These are phyloP conservation scores for Bruguiera gymnorhiza DNA, from an alignment of 345 rosid species.

Conservation along the genomic window DNA sequence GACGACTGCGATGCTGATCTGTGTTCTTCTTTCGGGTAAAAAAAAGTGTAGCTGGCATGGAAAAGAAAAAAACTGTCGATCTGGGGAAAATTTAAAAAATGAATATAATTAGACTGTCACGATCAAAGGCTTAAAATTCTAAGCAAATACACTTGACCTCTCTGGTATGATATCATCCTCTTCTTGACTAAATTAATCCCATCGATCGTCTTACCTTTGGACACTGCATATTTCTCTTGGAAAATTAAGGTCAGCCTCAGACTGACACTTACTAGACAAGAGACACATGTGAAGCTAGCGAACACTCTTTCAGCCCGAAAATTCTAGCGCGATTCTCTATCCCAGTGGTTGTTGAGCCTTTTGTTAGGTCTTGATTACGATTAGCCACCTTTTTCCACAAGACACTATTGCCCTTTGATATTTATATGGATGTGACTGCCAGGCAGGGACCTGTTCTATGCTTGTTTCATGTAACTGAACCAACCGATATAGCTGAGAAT, in stretches of 20 bases:
- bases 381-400: background rate
- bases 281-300: background rate
- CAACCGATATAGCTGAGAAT: conserved; percentile 2
- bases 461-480: conserved; percentile 20
- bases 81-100: background rate
- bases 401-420: background rate
- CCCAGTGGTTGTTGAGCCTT: conserved; percentile 10
- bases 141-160: background rate
- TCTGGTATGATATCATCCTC: background rate
- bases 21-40: background rate
- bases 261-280: background rate
- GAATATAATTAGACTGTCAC: conserved; percentile 10
- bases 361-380: conserved; percentile 6
- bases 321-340: background rate
- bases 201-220: background rate
- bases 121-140: conserved; percentile 12
- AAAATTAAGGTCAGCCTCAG: background rate
- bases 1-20: conserved; percentile 17
- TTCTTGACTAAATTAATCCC: background rate
- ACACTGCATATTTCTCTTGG: background rate
- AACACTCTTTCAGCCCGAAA: background rate
- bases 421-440: background rate
- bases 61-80: conserved; percentile 3
- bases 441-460: background rate
- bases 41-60: conserved; percentile 4